Conservation (phyloP, 306 rosid species). For the Cajanus cajan region DNA sequence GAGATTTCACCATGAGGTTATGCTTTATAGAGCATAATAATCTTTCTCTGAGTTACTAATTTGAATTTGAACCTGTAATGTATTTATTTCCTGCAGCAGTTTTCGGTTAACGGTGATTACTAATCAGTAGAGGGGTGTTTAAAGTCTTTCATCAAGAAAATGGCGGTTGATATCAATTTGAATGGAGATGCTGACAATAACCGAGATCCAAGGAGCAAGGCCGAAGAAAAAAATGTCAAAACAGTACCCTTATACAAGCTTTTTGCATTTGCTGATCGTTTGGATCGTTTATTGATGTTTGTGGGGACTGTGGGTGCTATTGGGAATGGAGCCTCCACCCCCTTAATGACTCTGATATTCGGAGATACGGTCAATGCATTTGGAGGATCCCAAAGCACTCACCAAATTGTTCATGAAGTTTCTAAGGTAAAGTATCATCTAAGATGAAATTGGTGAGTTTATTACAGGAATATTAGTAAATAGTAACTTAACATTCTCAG, state of each 20-base stretch:
- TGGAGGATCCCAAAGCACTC: conserved; percentile 36
- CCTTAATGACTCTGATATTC: conserved; percentile 48
- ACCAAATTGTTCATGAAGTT: conserved; percentile 37
- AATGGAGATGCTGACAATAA: neutral
- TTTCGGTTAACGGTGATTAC: neutral
- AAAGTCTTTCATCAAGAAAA: neutral
- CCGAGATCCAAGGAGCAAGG: conserved; percentile 22
- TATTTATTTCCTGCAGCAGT: neutral
- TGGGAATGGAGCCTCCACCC: conserved; percentile 52
- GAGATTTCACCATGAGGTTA: neutral
- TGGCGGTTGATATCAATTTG: neutral
- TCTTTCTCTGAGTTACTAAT: neutral
- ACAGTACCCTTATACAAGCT: conserved; percentile 54
- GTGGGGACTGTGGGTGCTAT: conserved; percentile 52
- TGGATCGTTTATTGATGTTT: conserved; percentile 51
- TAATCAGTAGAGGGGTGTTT: neutral
- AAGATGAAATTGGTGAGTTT: neutral
- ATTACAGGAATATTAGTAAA: neutral
- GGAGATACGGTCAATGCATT: conserved; percentile 53
- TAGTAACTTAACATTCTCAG: neutral
- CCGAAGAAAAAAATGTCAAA: conserved; percentile 25
- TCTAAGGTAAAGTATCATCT: conserved; percentile 47
- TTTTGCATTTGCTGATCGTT: conserved; percentile 61
- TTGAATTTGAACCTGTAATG: neutral
- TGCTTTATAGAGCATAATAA: neutral